phyloP scores from a whole-genome alignment of 2,329 filamentous ascomycete genomes.

The Blastomyces gilchristii region DNA sequence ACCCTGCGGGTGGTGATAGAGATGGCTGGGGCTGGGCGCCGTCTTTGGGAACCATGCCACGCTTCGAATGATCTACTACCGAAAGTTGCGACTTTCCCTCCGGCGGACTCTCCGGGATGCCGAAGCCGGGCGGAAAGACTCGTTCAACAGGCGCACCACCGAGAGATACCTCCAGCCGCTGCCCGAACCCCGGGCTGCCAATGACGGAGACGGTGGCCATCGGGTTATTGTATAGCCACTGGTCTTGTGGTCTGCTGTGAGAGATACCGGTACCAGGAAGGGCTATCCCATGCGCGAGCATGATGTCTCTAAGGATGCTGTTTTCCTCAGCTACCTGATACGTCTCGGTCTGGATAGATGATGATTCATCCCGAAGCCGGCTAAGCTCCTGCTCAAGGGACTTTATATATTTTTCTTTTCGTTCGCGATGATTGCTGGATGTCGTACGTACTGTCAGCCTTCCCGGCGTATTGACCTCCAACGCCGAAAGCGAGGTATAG shows the following conservation, averaged over 20 bases:
- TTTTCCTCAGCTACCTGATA: slow-evolving; percentile 16
- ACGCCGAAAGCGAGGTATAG: not conserved
- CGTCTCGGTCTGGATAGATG: slow-evolving; percentile 13
- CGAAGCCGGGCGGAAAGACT: slow-evolving; percentile 13
- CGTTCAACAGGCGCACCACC: slow-evolving; percentile 3
- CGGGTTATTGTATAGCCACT: slow-evolving; percentile 4
- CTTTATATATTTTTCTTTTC: slow-evolving; percentile 25
- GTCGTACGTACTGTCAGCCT: not conserved
- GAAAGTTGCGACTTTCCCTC: not conserved
- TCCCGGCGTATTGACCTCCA: not conserved
- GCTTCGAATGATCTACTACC: not conserved
- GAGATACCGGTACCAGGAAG: slow-evolving; percentile 6
- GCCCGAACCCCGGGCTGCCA: slow-evolving; percentile 14
- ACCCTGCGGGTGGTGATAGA: slow-evolving; percentile 3
- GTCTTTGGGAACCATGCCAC: not conserved
- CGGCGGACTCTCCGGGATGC: not conserved
- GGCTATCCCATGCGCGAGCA: slow-evolving; percentile 17
- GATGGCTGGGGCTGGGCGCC: not conserved
- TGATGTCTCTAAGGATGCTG: slow-evolving; percentile 17
- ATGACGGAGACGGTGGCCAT: slow-evolving; percentile 14
- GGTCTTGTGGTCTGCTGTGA: not conserved
- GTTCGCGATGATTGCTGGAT: slow-evolving; percentile 23
- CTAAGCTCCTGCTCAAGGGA: slow-evolving; percentile 22
- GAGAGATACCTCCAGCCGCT: slow-evolving; percentile 15
- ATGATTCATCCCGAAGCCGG: slow-evolving; percentile 20